phyloP scores from a whole-genome alignment of 2,329 filamentous ascomycete species.

The Capronia americana region DNA sequence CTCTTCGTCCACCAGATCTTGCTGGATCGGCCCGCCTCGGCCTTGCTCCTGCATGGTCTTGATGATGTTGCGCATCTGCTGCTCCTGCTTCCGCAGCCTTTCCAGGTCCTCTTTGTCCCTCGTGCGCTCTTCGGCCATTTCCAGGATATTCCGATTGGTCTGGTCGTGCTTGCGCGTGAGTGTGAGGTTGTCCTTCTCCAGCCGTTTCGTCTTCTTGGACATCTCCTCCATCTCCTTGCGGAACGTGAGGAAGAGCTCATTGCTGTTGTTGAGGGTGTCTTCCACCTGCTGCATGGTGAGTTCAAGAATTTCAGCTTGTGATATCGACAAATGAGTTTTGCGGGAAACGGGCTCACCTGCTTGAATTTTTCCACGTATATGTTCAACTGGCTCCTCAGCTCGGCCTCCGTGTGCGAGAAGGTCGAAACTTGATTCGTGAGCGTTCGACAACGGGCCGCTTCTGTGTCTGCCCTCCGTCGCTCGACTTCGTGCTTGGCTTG shows the following conservation, averaged over 20 bases:
- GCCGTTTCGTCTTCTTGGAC: conserved; percentile 96
- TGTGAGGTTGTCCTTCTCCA: conserved; percentile 94
- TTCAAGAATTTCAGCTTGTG: conserved; percentile 36
- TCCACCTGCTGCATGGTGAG: conserved; percentile 73
- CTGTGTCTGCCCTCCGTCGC: conserved; percentile 83
- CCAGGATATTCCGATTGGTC: conserved; percentile 91
- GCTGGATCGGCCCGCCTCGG: conserved; percentile 68
- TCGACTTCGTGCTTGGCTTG: conserved; percentile 88
- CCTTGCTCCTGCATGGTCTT: conserved; percentile 96
- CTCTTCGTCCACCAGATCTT: conserved; percentile 61
- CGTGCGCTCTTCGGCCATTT: conserved; percentile 93
- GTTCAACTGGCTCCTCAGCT: conserved; percentile 92
- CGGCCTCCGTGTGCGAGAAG: conserved; percentile 93
- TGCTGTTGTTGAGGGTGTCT: conserved; percentile 97
- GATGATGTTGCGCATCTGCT: conserved; percentile 92
- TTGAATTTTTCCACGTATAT: conserved; percentile 99
- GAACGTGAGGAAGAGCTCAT: conserved; percentile 95
- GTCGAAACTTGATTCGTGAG: conserved; percentile 91
- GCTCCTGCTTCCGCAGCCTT: conserved; percentile 80
- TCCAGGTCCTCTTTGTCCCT: conserved; percentile 78
- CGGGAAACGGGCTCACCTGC: conserved; percentile 71
- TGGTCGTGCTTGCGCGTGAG: conserved; percentile 92
- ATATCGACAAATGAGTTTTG: conserved; percentile 39
- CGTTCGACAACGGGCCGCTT: conserved; percentile 79
- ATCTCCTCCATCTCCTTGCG: conserved; percentile 99